These are phyloP conservation scores for Vickermania spadyakhi DNA, from an alignment of 208 protist species.

Conservation along the genomic window DNA sequence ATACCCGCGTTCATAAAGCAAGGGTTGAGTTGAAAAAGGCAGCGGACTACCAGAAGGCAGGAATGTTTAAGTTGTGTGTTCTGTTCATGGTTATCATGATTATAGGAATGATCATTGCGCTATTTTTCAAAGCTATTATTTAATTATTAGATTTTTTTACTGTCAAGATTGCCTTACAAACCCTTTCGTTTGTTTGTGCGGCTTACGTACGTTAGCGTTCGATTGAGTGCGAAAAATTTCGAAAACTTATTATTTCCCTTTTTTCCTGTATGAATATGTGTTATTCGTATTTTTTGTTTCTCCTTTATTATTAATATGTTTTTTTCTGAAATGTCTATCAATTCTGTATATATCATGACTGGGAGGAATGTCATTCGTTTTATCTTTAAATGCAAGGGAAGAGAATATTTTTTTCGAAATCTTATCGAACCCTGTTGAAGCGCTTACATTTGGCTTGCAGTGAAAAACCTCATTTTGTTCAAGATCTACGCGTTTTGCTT, in stretches of 20 bases:
- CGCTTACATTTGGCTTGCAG: constrained; percentile 26
- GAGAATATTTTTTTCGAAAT: constrained; percentile 32
- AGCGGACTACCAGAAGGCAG: constrained; percentile 83
- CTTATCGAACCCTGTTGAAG: constrained; percentile 60
- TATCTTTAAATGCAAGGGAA: constrained; percentile 1
- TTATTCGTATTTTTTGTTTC: too few relatives aligned
- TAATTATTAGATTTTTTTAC: constrained; percentile 7
- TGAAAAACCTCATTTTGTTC: constrained; percentile 43
- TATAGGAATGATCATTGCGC: constrained; percentile 67
- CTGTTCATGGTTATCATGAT: constrained; percentile 88
- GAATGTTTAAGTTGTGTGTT: constrained; percentile 86
- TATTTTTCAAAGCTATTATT: constrained; percentile 79
- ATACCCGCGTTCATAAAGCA: constrained; percentile 72
- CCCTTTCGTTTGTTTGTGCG: neutral
- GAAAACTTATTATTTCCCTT: constrained; percentile 1
- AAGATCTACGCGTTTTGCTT: constrained; percentile 73
- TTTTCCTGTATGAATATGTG: too few relatives aligned
- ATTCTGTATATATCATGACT: too few relatives aligned
- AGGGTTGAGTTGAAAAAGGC: constrained; percentile 80
- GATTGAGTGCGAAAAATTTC: constrained; percentile 3
- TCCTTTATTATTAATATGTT: too few relatives aligned
- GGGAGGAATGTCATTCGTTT: too few relatives aligned
- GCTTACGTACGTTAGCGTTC: neutral
- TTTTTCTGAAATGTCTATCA: too few relatives aligned
- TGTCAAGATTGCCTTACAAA: neutral